Evolutionary conservation across 2,329 filamentous ascomycete species (phyloP).

Genomic region (Chaetomiaceae sp.): DNA sequence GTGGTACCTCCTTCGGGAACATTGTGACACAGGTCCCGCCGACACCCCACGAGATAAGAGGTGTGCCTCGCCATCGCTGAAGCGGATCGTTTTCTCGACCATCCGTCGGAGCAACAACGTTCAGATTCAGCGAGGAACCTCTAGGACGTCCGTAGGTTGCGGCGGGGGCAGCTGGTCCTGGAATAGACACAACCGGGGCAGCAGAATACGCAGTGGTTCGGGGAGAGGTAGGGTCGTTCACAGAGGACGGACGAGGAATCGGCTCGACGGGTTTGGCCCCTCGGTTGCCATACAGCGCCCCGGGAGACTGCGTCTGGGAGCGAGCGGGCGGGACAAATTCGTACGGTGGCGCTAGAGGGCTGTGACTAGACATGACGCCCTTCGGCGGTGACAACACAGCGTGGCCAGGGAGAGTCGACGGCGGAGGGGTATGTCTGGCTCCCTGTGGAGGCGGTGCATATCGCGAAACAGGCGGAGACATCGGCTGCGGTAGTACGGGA

Average conservation of each 20-base stretch:
- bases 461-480: slow-evolving; percentile 20
- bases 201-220: slow-evolving; percentile 23
- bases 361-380: slow-evolving; percentile 46
- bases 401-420: slow-evolving; percentile 35
- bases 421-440: slow-evolving; percentile 47
- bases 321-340: slow-evolving; percentile 53
- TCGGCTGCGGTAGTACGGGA: slow-evolving; percentile 8
- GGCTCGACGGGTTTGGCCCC: slow-evolving; percentile 36
- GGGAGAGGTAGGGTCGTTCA: slow-evolving; percentile 42
- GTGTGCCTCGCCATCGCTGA: slow-evolving; percentile 84
- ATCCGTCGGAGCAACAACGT: slow-evolving; percentile 58
- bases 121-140: slow-evolving; percentile 50
- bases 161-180: slow-evolving; percentile 15
- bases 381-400: slow-evolving; percentile 53
- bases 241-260: slow-evolving; percentile 50
- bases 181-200: neutral
- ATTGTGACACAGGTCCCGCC: slow-evolving; percentile 77
- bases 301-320: slow-evolving; percentile 60
- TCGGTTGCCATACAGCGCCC: slow-evolving; percentile 39
- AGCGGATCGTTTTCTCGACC: slow-evolving; percentile 70
- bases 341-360: slow-evolving; percentile 36
- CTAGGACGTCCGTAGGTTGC: slow-evolving; percentile 37
- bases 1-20: slow-evolving; percentile 83
- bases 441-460: slow-evolving; percentile 24
- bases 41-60: slow-evolving; percentile 82